phyloP scores from a whole-genome alignment of 257 asterid species.

The Oldenlandia corymbosa region DNA sequence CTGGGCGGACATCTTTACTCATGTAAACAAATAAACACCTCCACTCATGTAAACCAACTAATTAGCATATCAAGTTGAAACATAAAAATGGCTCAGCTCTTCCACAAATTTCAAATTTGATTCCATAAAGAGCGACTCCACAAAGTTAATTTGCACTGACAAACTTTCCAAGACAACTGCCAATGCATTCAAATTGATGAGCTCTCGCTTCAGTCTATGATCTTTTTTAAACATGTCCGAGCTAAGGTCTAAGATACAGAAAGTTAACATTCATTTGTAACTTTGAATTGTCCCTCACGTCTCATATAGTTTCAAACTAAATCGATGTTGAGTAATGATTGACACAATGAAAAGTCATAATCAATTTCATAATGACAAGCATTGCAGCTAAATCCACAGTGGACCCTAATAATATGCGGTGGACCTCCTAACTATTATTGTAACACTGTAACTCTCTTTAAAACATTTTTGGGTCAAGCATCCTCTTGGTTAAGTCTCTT shows the following conservation, averaged over 20 bases:
- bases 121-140: background rate
- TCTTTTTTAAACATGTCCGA: background rate
- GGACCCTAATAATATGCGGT: no score
- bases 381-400: no score
- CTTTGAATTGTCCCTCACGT: no score
- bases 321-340: no score
- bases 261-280: background rate
- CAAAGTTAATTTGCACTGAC: background rate
- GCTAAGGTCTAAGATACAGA: background rate
- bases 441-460: no score
- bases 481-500: no score
- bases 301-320: no score
- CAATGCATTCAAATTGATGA: background rate
- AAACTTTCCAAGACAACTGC: background rate
- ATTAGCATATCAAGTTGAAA: background rate
- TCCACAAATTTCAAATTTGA: background rate
- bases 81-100: background rate
- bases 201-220: background rate
- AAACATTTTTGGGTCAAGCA: no score
- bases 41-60: background rate
- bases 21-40: background rate
- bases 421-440: no score
- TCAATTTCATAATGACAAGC: no score
- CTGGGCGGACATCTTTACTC: no score
- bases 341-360: no score